Base-by-base conservation (phyloP, 2,329 filamentous ascomycete genomes). In the Ophiostoma angusticollis region DNA sequence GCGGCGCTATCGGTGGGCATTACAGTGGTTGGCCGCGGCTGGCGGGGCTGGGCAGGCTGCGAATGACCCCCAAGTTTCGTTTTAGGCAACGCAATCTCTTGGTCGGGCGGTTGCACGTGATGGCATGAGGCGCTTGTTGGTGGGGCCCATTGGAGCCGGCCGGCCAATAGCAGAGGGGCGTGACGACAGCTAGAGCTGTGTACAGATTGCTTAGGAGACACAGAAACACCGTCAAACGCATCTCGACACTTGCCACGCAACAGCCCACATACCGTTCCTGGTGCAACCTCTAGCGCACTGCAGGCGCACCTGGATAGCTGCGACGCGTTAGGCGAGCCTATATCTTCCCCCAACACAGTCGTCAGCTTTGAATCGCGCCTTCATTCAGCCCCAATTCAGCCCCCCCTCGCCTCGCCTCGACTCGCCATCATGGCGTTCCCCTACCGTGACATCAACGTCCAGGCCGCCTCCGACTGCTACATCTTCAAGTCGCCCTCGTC, bases 391-490 rank as follows among this genome's bases (percentile, higher is more conserved):
- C 9, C 14, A 7, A 8, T 17, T 24, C 21, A 14, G 18, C 28
- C 3, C 2, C 12, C 18, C 33, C 36, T 19, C 22, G 24, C 16
- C 27, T 19, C 30, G 16, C n/a, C 8, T n/a, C 16, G 30, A 18
- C 12, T 13, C 11, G 22, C 35, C 50, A 49, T 41, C 37, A 60
- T 60, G 58, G 52, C 55, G 32, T 61, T 74, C 50, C 91, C 89
- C 17, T 98, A 87, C 63, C 77, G 89, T 57, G 91, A 98, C 67
- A 93, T 96, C 67, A 98, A 96, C 60, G 78, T 98, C 59, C 86
- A 93, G 61, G 83, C 86, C 49, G 86, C 89, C 37, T 71, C 84
- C 52, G 84, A 89, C 52, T 81, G 91, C 57, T 98, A 98, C 68
- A 84, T 86, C 52, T 98, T 98, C 62, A 87, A 84, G 28, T 98